A percentile compares a stretch with the other conserved stretches of the same genome.
phyloP scores from a whole-genome alignment of 495 filamentous ascomycete species.

The Aspergillus heteromorphus region DNA sequence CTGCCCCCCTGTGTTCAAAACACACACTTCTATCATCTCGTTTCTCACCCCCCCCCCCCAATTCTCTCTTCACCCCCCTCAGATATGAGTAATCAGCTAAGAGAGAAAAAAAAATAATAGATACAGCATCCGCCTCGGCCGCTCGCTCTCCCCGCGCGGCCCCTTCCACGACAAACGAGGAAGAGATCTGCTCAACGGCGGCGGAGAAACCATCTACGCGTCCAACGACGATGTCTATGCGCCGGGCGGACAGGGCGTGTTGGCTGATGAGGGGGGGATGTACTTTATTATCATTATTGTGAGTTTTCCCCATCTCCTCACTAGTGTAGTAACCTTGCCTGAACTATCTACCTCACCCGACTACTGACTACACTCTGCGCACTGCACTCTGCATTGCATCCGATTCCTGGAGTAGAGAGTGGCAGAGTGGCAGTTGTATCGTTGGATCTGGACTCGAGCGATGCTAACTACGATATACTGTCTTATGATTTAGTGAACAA shows the following conservation, averaged over 20 bases:
- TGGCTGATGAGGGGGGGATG: conserved; percentile 31
- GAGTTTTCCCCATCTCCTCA: no score
- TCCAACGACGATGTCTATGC: conserved; percentile 44
- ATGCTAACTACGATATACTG: no score
- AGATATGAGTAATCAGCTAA: background rate
- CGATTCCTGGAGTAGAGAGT: no score
- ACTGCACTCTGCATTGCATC: no score
- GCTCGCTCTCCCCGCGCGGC: conserved; percentile 28
- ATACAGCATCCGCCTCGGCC: conserved; percentile 43
- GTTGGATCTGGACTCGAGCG: no score
- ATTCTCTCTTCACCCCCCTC: background rate
- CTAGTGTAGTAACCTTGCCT: no score
- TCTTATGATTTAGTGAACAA: conserved; percentile 31
- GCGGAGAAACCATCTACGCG: conserved; percentile 41
- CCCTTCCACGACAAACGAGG: conserved; percentile 39
- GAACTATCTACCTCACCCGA: conserved; percentile 6
- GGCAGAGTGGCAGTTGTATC: no score
- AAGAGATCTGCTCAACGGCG: conserved; percentile 33
- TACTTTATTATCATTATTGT: conserved; percentile 48
- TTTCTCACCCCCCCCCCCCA: background rate
- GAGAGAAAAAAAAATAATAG: conserved; percentile 13
- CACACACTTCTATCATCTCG: background rate
- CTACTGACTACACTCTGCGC: no score
- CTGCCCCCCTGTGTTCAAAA: no score
- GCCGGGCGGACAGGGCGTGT: conserved; percentile 40